Evolutionary conservation across 208 protist genomes (phyloP), one percentile per base, ranked within the genome.

Genomic region (Porcisia deanei): DNA sequence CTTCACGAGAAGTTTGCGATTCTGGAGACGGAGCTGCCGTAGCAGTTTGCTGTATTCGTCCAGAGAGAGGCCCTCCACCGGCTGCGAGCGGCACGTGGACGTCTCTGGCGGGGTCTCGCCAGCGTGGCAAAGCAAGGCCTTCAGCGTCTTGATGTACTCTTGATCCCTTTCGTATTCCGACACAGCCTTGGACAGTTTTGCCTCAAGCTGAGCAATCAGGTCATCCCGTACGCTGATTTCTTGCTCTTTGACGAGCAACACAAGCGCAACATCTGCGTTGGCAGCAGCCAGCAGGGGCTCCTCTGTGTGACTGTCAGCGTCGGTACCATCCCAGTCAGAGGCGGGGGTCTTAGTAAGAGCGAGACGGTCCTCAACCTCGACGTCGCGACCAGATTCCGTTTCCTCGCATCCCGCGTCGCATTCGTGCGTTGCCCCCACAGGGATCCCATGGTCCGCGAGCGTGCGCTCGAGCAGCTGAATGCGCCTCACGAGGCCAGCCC

Each of bases 41-140:
- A 96, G 75, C 64, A 96, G 73, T 25, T 65, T 76, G 72, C 84
- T 88, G 81, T 96, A 96, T 53, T 92, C 89, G 72, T 89, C 85
- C 2, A 91, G 82, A 34, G 88, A 83, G 60, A 94, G 73, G 22
- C 76, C 61, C 39, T 92, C 88, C 16, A 94, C 80, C 12, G 92
- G 89, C 58, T 84, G 85, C 45, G 83, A 67, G 30, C 73, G 64
- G 6, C 59, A 52, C 20, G 53, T 52, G 5, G 70, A 59, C n/a
- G 39, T 30, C 43, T 94, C 92, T 22, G 72, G 65, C 18, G 77
- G 65, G 3, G 60, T 70, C 20, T 85, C 37, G 2, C 86, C 61
- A 2, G 76, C 76, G 14, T 76, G 73, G 10, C 65, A 22, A 34
- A 96, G 76, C 67, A 85, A 68, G 41, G 78, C 57, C 45, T 77